These are phyloP conservation scores for Rutstroemia sp. DNA, from an alignment of 2,329 filamentous ascomycete species.

Conservation along the genomic window DNA sequence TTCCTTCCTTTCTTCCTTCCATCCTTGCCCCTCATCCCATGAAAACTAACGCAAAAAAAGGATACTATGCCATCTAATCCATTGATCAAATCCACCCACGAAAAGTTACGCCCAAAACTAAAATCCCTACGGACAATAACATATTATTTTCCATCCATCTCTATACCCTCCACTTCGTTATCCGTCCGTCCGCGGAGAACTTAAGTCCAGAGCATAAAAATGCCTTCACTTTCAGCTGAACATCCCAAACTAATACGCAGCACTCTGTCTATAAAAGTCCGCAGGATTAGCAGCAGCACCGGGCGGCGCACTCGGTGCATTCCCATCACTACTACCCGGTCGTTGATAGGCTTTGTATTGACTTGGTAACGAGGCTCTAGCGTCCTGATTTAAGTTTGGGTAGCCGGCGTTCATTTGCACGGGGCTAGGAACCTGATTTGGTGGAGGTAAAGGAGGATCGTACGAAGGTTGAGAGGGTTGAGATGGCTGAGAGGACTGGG, in stretches of 20 bases:
- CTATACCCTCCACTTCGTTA: no score
- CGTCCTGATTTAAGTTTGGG: conserved; percentile 31
- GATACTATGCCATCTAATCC: background rate
- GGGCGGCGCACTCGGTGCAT: conserved; percentile 40
- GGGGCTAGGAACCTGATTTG: conserved; percentile 20
- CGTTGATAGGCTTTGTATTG: conserved; percentile 51
- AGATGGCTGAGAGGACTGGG: background rate
- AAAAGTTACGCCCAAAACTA: background rate
- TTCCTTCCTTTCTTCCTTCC: background rate
- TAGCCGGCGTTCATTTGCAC: conserved; percentile 19
- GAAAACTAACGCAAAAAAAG: no score
- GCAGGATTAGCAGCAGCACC: conserved; percentile 24
- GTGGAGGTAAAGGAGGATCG: conserved; percentile 26
- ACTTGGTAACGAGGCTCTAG: conserved; percentile 44
- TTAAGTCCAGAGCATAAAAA: background rate
- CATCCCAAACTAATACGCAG: conserved; percentile 25
- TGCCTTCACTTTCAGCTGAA: background rate
- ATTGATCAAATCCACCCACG: background rate
- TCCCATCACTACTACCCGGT: conserved; percentile 23
- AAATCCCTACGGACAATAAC: background rate
- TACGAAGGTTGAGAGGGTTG: conserved; percentile 15
- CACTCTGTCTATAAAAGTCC: conserved; percentile 48
- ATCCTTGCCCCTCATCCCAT: background rate
- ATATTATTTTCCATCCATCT: background rate
- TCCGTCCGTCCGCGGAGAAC: background rate